Evolutionary conservation across 495 filamentous ascomycete genomes (phyloP).

Genomic region (Xylaria sp.): DNA sequence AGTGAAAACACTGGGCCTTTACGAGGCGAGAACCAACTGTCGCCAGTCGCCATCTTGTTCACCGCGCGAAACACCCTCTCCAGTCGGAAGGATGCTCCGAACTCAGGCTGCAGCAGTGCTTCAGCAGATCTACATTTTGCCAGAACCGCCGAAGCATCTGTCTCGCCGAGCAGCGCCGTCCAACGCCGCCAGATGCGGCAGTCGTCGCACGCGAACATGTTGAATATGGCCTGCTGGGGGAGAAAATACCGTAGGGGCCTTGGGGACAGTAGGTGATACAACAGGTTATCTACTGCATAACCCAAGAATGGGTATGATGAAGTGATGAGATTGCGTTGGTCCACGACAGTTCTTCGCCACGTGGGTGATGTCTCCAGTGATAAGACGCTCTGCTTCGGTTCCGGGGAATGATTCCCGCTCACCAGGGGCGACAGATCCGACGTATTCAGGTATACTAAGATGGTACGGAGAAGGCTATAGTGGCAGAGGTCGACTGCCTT

Average conservation of each 20-base stretch:
- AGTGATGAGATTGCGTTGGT: slow-evolving; percentile 41
- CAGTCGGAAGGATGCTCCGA: slow-evolving; percentile 39
- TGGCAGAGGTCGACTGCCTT: slow-evolving; percentile 43
- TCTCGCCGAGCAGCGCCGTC: slow-evolving; percentile 44
- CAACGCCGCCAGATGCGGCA: slow-evolving; percentile 47
- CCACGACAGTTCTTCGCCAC: slow-evolving; percentile 28
- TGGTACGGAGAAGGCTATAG: slow-evolving; percentile 44
- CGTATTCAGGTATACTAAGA: slow-evolving; percentile 48
- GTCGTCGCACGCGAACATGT: slow-evolving; percentile 33
- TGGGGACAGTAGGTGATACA: slow-evolving; percentile 46
- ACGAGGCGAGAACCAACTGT: slow-evolving; percentile 12
- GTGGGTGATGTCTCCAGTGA: slow-evolving; percentile 1
- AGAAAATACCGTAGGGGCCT: slow-evolving; percentile 44
- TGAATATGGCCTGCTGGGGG: slow-evolving; percentile 42
- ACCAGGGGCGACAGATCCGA: slow-evolving; percentile 44
- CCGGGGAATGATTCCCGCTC: slow-evolving; percentile 18
- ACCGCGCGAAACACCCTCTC: slow-evolving; percentile 24
- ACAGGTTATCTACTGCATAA: slow-evolving; percentile 46
- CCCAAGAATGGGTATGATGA: slow-evolving; percentile 46
- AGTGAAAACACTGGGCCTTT: not conserved
- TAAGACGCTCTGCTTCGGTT: not conserved
- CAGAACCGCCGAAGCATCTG: slow-evolving; percentile 37
- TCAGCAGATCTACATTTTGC: slow-evolving; percentile 28
- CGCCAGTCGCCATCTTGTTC: slow-evolving; percentile 18
- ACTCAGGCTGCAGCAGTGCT: slow-evolving; percentile 42